Conservation (phyloP, 192 early-diverging fungal species). For the Mortierella hygrophila region DNA sequence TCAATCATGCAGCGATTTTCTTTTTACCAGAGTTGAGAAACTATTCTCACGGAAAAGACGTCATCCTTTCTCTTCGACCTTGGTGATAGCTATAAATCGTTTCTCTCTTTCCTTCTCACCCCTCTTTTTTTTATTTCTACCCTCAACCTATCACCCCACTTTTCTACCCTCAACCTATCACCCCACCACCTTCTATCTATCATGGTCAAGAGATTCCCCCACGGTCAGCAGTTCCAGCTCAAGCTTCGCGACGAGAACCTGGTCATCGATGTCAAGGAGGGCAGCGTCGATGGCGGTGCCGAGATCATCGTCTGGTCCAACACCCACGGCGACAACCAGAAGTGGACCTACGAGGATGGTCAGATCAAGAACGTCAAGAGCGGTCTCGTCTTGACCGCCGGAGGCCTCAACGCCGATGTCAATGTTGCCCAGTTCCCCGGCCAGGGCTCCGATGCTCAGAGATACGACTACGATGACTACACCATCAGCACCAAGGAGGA, state of each 20-base stretch:
- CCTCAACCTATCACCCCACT: neutral
- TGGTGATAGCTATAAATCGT: neutral
- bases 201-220: slow-evolving; percentile 7
- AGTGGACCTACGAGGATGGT: slow-evolving; percentile 17
- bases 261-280: slow-evolving; percentile 12
- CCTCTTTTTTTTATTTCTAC: neutral
- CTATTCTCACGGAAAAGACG: neutral
- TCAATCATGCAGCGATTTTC: too few species aligned
- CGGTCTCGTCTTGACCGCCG: slow-evolving; percentile 14
- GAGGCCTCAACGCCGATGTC: neutral
- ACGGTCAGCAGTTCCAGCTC: slow-evolving; percentile 5
- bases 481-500: slow-evolving; percentile 20
- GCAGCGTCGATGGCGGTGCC: neutral
- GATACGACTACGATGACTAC: slow-evolving; percentile 19
- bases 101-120: neutral
- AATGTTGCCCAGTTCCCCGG: neutral
- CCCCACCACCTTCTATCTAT: slow-evolving; percentile 7
- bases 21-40: too few species aligned
- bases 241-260: slow-evolving; percentile 19
- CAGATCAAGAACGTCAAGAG: slow-evolving; percentile 23
- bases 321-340: slow-evolving; percentile 5
- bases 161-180: neutral
- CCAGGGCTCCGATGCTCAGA: neutral
- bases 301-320: slow-evolving; percentile 15
- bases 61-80: neutral